phyloP scores from a whole-genome alignment of 768 basidiomycete species.

The Suillus lakei region DNA sequence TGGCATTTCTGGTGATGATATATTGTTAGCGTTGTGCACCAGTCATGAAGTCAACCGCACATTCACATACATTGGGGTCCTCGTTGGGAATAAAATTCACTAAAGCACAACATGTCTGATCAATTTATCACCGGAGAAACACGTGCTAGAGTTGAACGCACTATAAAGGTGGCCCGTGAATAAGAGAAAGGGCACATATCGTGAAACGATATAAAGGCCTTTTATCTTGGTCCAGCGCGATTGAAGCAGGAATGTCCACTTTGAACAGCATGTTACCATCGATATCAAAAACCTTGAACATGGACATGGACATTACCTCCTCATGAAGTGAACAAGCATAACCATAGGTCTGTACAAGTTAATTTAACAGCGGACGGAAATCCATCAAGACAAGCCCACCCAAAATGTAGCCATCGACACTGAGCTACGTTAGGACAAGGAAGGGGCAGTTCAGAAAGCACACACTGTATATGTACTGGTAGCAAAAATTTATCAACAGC shows the following conservation, averaged over 20 bases:
- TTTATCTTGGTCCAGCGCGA: slow-evolving; percentile 2
- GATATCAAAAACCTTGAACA: not conserved
- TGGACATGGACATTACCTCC: not conserved
- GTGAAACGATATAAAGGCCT: not conserved
- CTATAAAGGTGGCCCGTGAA: not conserved
- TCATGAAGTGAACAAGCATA: not conserved
- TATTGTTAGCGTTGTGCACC: not conserved
- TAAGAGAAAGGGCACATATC: not conserved
- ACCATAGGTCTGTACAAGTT: not conserved
- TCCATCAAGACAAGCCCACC: not conserved
- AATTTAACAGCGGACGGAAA: not conserved
- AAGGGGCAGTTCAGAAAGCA: not conserved
- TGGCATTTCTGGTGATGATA: not conserved
- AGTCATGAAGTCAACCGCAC: no score
- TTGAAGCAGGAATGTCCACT: not conserved
- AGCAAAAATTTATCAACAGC: not conserved
- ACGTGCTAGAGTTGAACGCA: not conserved
- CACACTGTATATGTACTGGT: slow-evolving; percentile 1
- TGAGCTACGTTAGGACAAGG: not conserved
- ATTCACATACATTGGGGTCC: not conserved
- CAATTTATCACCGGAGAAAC: not conserved
- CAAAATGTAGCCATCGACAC: slow-evolving; percentile 5
- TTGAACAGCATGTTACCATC: not conserved
- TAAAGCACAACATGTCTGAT: not conserved
- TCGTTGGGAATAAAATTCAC: not conserved